Evolutionary conservation across 169 alveolate species (phyloP).

Genomic region (Eimeria necatrix): DNA sequence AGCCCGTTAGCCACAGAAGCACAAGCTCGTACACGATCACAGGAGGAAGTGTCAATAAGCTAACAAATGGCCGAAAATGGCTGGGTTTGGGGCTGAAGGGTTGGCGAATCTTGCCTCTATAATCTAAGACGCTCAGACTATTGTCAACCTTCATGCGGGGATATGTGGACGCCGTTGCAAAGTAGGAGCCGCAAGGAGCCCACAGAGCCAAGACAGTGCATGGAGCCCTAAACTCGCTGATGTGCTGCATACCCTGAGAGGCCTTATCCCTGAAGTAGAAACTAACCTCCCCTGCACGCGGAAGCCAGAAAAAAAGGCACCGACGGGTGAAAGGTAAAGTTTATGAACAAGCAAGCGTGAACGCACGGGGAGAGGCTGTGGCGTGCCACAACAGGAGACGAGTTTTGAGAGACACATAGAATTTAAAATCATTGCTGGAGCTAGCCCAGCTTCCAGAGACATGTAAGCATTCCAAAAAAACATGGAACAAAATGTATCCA

Average conservation of each 20-base stretch:
- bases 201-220: slow-evolving; percentile 75
- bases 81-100: background rate
- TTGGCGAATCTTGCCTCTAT: slow-evolving; percentile 10
- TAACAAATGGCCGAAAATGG: too few relatives aligned
- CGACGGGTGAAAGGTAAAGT: background rate
- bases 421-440: too few relatives aligned
- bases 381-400: background rate
- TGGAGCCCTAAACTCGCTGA: slow-evolving; percentile 64
- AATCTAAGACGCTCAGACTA: slow-evolving; percentile 64
- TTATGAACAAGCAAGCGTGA: background rate
- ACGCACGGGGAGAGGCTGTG: background rate
- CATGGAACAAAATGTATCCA: too few relatives aligned
- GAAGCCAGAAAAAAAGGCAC: background rate
- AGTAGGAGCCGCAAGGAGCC: slow-evolving; percentile 77
- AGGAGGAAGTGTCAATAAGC: background rate
- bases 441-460: too few relatives aligned
- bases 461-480: too few relatives aligned
- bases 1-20: background rate
- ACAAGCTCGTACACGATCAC: background rate
- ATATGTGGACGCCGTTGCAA: slow-evolving; percentile 66
- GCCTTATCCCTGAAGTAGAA: slow-evolving; percentile 61
- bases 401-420: background rate
- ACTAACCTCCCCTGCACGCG: slow-evolving; percentile 69
- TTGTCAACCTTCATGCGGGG: slow-evolving; percentile 81
- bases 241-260: slow-evolving; percentile 64